Conservation (phyloP, 1,284 basidiomycete species). For the Ceratobasidium sp. region DNA sequence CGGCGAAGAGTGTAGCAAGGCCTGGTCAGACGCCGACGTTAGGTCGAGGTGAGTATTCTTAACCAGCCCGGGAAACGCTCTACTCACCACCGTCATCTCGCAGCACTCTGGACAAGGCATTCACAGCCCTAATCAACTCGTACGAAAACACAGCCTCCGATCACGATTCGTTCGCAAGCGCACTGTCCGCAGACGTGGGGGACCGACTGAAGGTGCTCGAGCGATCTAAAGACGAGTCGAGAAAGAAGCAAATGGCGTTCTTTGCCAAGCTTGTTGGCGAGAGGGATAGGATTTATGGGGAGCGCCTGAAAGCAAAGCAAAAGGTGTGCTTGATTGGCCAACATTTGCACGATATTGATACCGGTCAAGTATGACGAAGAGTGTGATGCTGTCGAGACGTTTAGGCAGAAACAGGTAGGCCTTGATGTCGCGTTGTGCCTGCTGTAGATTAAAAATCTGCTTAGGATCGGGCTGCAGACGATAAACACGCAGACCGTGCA, state of each 20-base stretch:
- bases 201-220: constrained; percentile 69
- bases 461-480: constrained; percentile 70
- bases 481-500: constrained; percentile 74
- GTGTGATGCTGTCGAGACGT: constrained; percentile 70
- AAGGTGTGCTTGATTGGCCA: constrained; percentile 57
- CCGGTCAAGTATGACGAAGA: constrained; percentile 72
- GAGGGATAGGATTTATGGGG: constrained; percentile 68
- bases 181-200: constrained; percentile 62
- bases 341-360: background rate
- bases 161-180: constrained; percentile 70
- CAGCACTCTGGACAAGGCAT: constrained; percentile 73
- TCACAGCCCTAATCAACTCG: constrained; percentile 67
- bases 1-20: constrained; percentile 70
- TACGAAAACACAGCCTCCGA: constrained; percentile 67
- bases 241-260: constrained; percentile 74
- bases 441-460: constrained; percentile 2
- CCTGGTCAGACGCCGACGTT: constrained; percentile 61
- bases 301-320: constrained; percentile 76
- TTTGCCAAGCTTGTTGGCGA: constrained; percentile 74
- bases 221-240: constrained; percentile 66
- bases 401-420: constrained; percentile 76
- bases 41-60: constrained; percentile 59
- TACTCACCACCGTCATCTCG: background rate
- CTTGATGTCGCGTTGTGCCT: background rate
- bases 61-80: background rate